phyloP scores from a whole-genome alignment of 148 eudicot genomes.

The Fallopia convolvulus region DNA sequence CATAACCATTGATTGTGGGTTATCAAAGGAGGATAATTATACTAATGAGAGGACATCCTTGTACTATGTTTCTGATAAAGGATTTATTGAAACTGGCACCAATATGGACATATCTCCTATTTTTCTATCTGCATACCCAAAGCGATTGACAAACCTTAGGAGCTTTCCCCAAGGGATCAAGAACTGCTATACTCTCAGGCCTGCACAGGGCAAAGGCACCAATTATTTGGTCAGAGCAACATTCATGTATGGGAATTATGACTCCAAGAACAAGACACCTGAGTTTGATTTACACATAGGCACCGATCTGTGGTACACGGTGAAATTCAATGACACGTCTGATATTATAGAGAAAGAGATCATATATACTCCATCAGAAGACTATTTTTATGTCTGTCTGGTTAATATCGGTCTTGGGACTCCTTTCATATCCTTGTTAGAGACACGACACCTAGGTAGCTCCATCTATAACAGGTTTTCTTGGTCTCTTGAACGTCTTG shows the following conservation, averaged over 20 bases:
- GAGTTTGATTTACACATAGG: constrained; percentile 27
- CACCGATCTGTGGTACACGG: constrained; percentile 25
- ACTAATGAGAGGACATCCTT: background rate
- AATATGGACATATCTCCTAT: constrained; percentile 13
- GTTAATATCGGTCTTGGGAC: constrained; percentile 22
- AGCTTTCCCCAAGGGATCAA: constrained; percentile 33
- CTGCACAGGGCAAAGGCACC: constrained; percentile 13
- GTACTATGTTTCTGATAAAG: constrained; percentile 21
- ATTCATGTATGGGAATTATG: constrained; percentile 40
- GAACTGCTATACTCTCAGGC: constrained; percentile 32
- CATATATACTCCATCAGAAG: constrained; percentile 20
- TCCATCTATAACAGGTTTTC: constrained; percentile 11
- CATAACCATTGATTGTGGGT: background rate
- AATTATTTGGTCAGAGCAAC: constrained; percentile 28
- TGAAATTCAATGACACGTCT: background rate
- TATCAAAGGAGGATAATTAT: background rate
- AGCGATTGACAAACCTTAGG: constrained; percentile 12
- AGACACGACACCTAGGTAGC: constrained; percentile 20
- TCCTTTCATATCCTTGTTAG: constrained; percentile 37
- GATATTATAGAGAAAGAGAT: background rate
- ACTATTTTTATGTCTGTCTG: constrained; percentile 29
- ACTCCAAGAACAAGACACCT: constrained; percentile 12
- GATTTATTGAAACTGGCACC: constrained; percentile 14
- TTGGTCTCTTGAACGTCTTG: constrained; percentile 18
- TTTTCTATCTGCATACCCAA: background rate